Evolutionary conservation across 179 eudicot species (phyloP).

Genomic region (Carnegiea gigantea): DNA sequence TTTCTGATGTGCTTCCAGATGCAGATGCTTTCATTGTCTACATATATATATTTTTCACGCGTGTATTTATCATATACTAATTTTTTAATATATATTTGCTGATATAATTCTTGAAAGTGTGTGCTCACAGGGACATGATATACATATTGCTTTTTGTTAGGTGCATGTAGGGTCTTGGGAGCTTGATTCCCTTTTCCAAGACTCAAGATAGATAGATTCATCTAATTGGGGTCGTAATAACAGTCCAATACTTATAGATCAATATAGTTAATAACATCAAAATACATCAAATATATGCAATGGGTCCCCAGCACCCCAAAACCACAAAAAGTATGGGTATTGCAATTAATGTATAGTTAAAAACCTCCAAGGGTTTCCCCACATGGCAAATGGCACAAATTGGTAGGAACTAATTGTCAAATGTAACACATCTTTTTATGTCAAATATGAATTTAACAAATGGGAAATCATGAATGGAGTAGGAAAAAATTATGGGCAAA

Average conservation of each 20-base stretch:
- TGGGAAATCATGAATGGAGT: not conserved
- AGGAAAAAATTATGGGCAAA: not conserved
- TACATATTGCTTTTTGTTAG: not conserved
- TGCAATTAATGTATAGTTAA: too few relatives aligned
- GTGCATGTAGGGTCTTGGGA: not conserved
- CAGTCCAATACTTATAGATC: not conserved
- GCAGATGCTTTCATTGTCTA: too few relatives aligned
- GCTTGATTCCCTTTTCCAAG: not conserved
- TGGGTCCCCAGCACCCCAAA: not conserved
- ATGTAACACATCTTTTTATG: not conserved
- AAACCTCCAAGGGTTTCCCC: too few relatives aligned
- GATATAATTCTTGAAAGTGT: too few relatives aligned
- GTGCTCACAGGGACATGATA: too few relatives aligned
- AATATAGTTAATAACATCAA: not conserved
- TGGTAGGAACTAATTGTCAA: not conserved
- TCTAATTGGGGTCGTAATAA: not conserved
- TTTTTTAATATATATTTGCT: too few relatives aligned
- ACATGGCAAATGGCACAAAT: too few relatives aligned
- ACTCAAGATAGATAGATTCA: not conserved
- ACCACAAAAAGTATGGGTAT: too few relatives aligned
- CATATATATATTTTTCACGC: too few relatives aligned
- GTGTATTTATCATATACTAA: too few relatives aligned
- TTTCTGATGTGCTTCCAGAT: too few relatives aligned
- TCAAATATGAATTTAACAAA: not conserved
- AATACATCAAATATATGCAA: not conserved